Percentiles rank a stretch among this genome's conserved stretches.
phyloP scores from a whole-genome alignment of 345 rosid species.

The Citrus glauca region DNA sequence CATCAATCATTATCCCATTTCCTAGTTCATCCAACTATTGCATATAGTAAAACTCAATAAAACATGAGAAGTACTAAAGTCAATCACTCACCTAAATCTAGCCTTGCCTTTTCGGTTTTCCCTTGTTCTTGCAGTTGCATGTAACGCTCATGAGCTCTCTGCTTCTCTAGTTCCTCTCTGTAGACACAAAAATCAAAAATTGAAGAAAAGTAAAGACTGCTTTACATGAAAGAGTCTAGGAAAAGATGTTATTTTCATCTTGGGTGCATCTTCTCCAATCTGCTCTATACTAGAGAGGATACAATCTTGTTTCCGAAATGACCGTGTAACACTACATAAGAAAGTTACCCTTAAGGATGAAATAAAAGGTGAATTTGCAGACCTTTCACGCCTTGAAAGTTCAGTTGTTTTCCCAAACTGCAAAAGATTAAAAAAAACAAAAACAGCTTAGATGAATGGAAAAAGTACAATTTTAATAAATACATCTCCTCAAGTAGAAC shows the following conservation, averaged over 20 bases:
- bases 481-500: background rate
- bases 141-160: constrained; percentile 67
- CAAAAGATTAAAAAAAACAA: background rate
- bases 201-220: background rate
- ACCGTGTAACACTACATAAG: background rate
- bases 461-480: background rate
- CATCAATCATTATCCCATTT: background rate
- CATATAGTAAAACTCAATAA: background rate
- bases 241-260: background rate
- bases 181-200: background rate
- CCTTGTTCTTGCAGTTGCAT: constrained; percentile 79
- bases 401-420: constrained; percentile 54
- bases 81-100: constrained; percentile 50
- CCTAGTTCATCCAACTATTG: background rate
- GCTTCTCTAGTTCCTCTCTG: constrained; percentile 76
- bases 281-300: background rate
- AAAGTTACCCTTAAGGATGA: background rate
- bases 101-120: constrained; percentile 64
- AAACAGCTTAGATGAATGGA: background rate
- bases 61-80: background rate
- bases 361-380: constrained; percentile 1
- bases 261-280: background rate
- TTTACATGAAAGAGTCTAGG: background rate
- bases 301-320: background rate
- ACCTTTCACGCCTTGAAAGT: constrained; percentile 85